These are phyloP conservation scores for Zoysia japonica DNA, from an alignment of 176 grass and related monocot species.

Conservation along the genomic window DNA sequence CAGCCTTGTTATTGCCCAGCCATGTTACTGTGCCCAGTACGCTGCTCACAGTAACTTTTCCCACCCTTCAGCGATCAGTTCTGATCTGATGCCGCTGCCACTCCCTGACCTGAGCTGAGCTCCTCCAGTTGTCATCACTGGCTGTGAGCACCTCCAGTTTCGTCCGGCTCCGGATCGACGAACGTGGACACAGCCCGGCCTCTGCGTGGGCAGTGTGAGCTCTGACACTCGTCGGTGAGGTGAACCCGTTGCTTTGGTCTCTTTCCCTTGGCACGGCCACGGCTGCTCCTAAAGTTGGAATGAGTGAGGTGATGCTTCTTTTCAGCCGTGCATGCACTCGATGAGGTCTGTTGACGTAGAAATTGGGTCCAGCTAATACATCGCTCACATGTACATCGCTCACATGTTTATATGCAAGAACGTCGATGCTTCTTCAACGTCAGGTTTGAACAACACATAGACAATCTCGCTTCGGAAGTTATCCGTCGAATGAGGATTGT, in stretches of 20 bases:
- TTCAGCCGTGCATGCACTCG: background rate
- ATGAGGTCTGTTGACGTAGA: background rate
- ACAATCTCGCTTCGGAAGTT: too few species aligned
- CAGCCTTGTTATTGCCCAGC: background rate
- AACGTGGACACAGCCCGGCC: constrained; percentile 16
- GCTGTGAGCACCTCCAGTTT: constrained; percentile 20
- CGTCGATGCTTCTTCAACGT: too few species aligned
- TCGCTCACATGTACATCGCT: too few species aligned
- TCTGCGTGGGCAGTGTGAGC: background rate
- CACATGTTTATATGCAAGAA: too few species aligned
- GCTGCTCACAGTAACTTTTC: background rate
- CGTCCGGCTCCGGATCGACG: constrained; percentile 24
- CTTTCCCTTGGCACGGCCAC: constrained; percentile 1
- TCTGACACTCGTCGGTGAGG: background rate
- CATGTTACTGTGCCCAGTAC: constrained; percentile 34
- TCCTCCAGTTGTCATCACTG: constrained; percentile 32
- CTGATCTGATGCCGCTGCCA: background rate
- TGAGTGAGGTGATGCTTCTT: background rate
- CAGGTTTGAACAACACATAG: too few species aligned
- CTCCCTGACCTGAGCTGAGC: background rate
- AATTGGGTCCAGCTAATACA: too few species aligned
- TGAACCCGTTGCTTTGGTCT: constrained; percentile 13
- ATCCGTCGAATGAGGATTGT: too few species aligned
- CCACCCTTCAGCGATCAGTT: background rate
- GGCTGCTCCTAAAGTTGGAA: background rate